These are phyloP conservation scores for Aspergillus sp. DNA, from an alignment of 2,329 filamentous ascomycete genomes.

Conservation along the genomic window DNA sequence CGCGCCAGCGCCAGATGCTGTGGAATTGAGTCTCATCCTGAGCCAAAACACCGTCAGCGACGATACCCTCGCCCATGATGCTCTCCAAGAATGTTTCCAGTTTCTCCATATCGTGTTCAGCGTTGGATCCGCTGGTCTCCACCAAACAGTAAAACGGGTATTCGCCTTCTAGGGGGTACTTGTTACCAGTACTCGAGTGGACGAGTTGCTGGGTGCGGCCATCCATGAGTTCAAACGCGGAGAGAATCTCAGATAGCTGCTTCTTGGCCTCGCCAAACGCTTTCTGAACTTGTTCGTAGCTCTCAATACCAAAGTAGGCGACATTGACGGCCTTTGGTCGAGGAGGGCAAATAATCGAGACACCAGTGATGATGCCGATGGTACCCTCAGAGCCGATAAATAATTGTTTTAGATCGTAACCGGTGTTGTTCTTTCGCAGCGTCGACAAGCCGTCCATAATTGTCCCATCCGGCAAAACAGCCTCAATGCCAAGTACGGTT, in stretches of 20 bases:
- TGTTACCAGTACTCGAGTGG: conserved; percentile 69
- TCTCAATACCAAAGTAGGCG: conserved; percentile 87
- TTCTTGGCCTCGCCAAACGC: conserved; percentile 87
- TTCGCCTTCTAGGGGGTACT: conserved; percentile 75
- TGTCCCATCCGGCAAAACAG: conserved; percentile 88
- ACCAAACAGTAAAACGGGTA: conserved; percentile 95
- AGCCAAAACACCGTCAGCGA: conserved; percentile 85
- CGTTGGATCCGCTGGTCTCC: conserved; percentile 92
- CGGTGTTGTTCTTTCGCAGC: conserved; percentile 97
- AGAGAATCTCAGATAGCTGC: conserved; percentile 91
- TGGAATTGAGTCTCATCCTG: conserved; percentile 89
- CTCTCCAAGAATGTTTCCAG: conserved; percentile 86
- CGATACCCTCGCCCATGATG: conserved; percentile 84
- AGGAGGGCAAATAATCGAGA: conserved; percentile 87
- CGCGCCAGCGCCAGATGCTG: conserved; percentile 86
- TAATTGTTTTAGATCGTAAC: conserved; percentile 94
- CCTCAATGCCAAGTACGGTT: conserved; percentile 87
- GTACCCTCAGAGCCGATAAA: conserved; percentile 97
- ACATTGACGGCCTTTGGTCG: conserved; percentile 88
- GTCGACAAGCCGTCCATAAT: conserved; percentile 85
- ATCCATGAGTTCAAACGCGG: conserved; percentile 98
- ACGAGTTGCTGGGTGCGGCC: conserved; percentile 76
- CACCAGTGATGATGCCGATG: conserved; percentile 86
- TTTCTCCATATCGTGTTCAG: conserved; percentile 91
- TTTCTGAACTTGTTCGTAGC: conserved; percentile 81